Percentiles rank a stretch among this genome's conserved stretches.
phyloP scores from a whole-genome alignment of 768 basidiomycete species.

The Strobilomyces confusus region DNA sequence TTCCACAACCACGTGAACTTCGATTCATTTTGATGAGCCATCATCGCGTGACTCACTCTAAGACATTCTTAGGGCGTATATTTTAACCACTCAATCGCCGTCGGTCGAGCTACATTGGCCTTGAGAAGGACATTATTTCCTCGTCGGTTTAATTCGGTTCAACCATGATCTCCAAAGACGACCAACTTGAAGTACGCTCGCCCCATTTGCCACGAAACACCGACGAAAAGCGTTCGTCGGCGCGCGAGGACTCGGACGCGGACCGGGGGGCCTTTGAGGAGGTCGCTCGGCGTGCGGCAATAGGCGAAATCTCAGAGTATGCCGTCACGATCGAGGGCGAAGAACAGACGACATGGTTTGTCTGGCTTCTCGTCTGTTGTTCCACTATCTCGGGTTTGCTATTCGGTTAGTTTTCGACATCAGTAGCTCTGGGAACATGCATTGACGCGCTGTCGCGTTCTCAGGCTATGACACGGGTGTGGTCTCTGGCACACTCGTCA shows the following conservation, averaged over 20 bases:
- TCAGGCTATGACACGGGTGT: slow-evolving; percentile 80
- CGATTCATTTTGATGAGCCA: background rate
- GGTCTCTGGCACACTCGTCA: slow-evolving; percentile 74
- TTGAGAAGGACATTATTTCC: background rate
- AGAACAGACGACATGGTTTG: slow-evolving; percentile 64
- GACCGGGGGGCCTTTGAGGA: slow-evolving; percentile 14
- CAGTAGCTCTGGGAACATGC: background rate
- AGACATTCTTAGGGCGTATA: background rate
- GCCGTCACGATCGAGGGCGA: slow-evolving; percentile 62
- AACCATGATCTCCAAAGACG: background rate
- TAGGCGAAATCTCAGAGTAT: slow-evolving; percentile 56
- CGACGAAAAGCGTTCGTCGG: background rate
- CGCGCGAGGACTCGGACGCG: background rate
- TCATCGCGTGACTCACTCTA: background rate
- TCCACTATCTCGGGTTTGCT: slow-evolving; percentile 74
- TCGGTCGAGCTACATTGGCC: background rate
- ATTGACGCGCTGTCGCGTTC: background rate
- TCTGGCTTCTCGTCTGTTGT: slow-evolving; percentile 72
- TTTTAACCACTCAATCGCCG: background rate
- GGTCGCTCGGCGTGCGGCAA: slow-evolving; percentile 9
- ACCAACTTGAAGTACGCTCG: background rate
- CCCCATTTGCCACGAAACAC: background rate
- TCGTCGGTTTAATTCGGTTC: background rate
- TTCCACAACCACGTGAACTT: background rate
- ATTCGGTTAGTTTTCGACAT: slow-evolving; percentile 50